Conservation (phyloP, 1,284 basidiomycete genomes). For the Mycosarcoma mackinlayi region DNA sequence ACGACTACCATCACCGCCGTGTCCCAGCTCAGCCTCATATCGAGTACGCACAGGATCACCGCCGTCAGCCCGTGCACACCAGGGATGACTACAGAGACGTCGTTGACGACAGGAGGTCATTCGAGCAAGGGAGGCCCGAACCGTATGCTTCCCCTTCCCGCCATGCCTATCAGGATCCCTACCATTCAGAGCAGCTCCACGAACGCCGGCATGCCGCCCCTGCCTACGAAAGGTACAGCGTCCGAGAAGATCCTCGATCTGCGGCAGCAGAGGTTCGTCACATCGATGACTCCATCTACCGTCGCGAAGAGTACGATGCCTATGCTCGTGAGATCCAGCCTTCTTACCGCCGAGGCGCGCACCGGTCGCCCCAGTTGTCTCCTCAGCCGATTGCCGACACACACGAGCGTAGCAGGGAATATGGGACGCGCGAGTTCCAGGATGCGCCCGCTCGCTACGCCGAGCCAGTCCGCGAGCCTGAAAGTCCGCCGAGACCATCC, state of each 20-base stretch:
- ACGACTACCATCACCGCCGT: conserved; percentile 21
- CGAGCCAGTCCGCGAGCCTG: conserved; percentile 21
- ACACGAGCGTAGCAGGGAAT: conserved; percentile 13
- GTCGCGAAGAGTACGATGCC: conserved; percentile 31
- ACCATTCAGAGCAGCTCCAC: conserved; percentile 14
- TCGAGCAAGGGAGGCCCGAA: conserved; percentile 19
- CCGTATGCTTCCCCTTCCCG: conserved; percentile 30
- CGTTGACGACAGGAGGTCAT: conserved; percentile 17
- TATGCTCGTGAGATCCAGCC: conserved; percentile 47
- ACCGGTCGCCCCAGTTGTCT: conserved; percentile 22
- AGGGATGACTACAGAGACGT: conserved; percentile 16
- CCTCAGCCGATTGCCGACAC: conserved; percentile 11
- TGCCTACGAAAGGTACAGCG: conserved; percentile 28
- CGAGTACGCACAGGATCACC: conserved; percentile 23
- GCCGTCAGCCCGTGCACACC: conserved; percentile 24
- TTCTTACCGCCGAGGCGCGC: conserved; percentile 42
- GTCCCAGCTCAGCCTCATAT: conserved; percentile 12
- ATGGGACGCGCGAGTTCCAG: conserved; percentile 15
- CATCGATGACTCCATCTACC: conserved; percentile 17
- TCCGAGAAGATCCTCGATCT: conserved; percentile 19
- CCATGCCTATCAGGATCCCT: conserved; percentile 13
- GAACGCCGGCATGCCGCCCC: conserved; percentile 20
- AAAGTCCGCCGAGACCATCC: conserved; percentile 44
- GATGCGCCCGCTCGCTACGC: conserved; percentile 8
- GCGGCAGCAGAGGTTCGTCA: conserved; percentile 8